Conservation (phyloP, 176 grass and related monocot genomes). For the Zoysia japonica region DNA sequence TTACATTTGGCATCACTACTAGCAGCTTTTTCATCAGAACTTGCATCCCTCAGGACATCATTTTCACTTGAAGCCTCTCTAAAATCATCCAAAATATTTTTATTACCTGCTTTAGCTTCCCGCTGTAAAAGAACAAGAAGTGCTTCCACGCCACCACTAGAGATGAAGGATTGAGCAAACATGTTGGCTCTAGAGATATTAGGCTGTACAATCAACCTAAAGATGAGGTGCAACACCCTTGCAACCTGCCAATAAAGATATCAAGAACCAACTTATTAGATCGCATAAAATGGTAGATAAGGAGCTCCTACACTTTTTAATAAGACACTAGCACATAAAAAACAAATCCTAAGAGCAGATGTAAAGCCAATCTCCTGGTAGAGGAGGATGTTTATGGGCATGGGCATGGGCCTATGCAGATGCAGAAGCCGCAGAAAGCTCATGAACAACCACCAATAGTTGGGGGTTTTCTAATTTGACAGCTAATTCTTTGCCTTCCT, state of each 20-base stretch:
- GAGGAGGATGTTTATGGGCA: background rate
- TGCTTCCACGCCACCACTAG: constrained; percentile 79
- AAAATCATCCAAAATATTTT: constrained; percentile 61
- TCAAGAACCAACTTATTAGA: constrained; percentile 28
- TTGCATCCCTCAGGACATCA: constrained; percentile 26
- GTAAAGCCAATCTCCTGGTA: background rate
- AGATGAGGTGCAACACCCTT: constrained; percentile 93
- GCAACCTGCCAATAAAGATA: constrained; percentile 71
- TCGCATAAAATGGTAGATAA: constrained; percentile 24
- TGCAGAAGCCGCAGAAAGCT: background rate
- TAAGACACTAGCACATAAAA: background rate
- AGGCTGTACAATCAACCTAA: constrained; percentile 91
- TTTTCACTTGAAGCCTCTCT: constrained; percentile 38
- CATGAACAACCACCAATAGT: background rate
- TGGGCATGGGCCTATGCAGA: background rate
- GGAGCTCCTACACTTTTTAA: constrained; percentile 22
- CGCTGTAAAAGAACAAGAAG: constrained; percentile 91
- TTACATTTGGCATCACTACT: constrained; percentile 36
- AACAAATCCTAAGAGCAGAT: constrained; percentile 17
- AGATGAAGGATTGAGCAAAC: constrained; percentile 91
- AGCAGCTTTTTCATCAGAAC: constrained; percentile 39
- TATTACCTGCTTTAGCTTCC: constrained; percentile 82
- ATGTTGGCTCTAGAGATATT: constrained; percentile 80
- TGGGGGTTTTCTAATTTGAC: background rate
- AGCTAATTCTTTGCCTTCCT: background rate